A percentile compares a stretch with the other conserved stretches of the same genome.
Evolutionary conservation across 208 protist species (phyloP).

Genomic region (Crithidia brevicula): DNA sequence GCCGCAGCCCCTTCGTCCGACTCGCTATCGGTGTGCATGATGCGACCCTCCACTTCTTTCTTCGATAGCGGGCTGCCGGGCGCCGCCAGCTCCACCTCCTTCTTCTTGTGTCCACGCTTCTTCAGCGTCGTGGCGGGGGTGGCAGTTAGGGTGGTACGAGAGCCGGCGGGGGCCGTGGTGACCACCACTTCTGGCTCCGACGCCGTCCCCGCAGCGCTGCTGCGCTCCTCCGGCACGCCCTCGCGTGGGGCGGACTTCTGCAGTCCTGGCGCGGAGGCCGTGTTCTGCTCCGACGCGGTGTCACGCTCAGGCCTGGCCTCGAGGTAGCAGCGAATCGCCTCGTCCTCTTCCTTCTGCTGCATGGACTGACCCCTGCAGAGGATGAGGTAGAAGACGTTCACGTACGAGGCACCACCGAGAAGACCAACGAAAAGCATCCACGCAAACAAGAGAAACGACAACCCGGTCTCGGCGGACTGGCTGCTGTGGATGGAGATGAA

Average conservation of each 20-base stretch:
- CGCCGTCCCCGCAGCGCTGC: background rate
- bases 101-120: background rate
- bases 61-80: constrained; percentile 31
- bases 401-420: constrained; percentile 90
- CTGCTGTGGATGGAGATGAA: constrained; percentile 56
- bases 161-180: background rate
- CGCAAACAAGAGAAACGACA: constrained; percentile 77
- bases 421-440: constrained; percentile 93
- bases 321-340: constrained; percentile 17
- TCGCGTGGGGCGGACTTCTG: background rate
- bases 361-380: constrained; percentile 43
- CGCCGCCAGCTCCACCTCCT: constrained; percentile 66
- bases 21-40: constrained; percentile 18
- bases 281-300: background rate
- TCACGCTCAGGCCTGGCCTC: background rate
- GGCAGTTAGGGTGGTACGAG: background rate
- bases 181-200: constrained; percentile 11
- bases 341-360: constrained; percentile 41
- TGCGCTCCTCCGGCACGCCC: background rate
- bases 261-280: background rate
- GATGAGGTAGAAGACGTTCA: constrained; percentile 93
- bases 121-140: background rate
- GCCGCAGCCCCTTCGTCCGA: background rate
- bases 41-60: constrained; percentile 30
- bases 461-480: constrained; percentile 39